Percentiles rank a stretch among this genome's conserved stretches.
Conservation (phyloP, 2,329 filamentous ascomycete genomes). For the Pseudogymnoascus sp. region DNA sequence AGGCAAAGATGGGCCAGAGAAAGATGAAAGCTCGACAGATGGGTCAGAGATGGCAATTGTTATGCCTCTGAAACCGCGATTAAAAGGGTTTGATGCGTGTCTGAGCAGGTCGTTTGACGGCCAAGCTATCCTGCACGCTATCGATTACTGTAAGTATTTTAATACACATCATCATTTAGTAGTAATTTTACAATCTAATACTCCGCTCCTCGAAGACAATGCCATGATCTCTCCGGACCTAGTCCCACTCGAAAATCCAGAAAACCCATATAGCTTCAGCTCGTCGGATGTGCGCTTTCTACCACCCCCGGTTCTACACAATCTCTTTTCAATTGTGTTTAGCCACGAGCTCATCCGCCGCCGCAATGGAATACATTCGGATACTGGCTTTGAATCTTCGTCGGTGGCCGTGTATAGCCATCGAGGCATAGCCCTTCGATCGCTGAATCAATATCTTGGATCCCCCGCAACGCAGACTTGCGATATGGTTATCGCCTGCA, state of each 20-base stretch:
- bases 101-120: conserved; percentile 1
- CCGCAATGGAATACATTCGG: not conserved
- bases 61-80: not conserved
- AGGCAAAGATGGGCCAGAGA: not conserved
- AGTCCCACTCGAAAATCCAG: not conserved
- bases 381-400: not conserved
- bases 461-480: not conserved
- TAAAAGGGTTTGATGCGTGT: not conserved
- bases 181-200: not conserved
- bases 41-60: not conserved
- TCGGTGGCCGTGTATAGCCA: conserved; percentile 1
- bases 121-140: not conserved
- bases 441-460: not conserved
- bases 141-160: conserved; percentile 3
- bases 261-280: not conserved
- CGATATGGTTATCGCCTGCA: conserved; percentile 5
- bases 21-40: not conserved
- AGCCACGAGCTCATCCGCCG: conserved; percentile 1
- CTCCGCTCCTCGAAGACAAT: not conserved
- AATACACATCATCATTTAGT: not conserved
- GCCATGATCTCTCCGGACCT: not conserved
- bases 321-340: conserved; percentile 1
- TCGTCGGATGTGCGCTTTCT: not conserved
- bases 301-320: not conserved
- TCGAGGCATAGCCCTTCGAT: not conserved